Percentiles rank a stretch among this genome's conserved stretches.
Conservation (phyloP, 345 rosid species). For the Carallia pectinifolia region DNA sequence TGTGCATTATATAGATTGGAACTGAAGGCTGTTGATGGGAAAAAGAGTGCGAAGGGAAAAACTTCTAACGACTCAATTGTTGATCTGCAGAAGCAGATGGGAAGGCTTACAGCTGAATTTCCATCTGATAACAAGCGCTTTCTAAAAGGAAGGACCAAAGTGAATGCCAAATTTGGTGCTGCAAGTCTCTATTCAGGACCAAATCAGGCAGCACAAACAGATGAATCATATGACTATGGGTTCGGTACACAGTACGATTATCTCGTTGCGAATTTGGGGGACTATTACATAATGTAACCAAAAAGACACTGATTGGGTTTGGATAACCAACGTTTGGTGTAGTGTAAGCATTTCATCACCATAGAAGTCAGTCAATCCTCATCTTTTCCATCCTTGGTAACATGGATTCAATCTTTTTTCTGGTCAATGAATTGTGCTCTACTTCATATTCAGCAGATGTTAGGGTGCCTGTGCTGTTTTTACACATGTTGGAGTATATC, state of each 20-base stretch:
- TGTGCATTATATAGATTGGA: constrained; percentile 96
- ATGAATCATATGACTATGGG: constrained; percentile 52
- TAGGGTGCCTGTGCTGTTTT: constrained; percentile 14
- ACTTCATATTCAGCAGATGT: constrained; percentile 21
- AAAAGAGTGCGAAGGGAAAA: constrained; percentile 79
- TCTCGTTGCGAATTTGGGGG: constrained; percentile 57
- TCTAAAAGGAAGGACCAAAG: constrained; percentile 62
- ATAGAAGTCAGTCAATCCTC: constrained; percentile 22
- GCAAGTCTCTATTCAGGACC: constrained; percentile 39
- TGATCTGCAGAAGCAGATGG: constrained; percentile 96
- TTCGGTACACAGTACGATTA: constrained; percentile 62
- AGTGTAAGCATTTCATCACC: constrained; percentile 16
- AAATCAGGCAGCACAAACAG: constrained; percentile 41
- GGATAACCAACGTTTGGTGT: constrained; percentile 11
- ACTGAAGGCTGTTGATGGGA: constrained; percentile 89
- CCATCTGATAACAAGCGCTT: constrained; percentile 74
- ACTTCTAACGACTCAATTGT: constrained; percentile 68
- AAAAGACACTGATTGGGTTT: background rate
- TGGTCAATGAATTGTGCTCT: constrained; percentile 21
- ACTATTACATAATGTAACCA: constrained; percentile 49
- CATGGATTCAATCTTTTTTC: constrained; percentile 23
- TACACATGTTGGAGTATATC: constrained; percentile 17
- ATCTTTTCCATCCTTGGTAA: constrained; percentile 25
- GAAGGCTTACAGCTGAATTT: constrained; percentile 84
- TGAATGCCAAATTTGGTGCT: constrained; percentile 40